Evolutionary conservation across 352 stramenopile species (phyloP).

Genomic region (Phytophthora palmivora): DNA sequence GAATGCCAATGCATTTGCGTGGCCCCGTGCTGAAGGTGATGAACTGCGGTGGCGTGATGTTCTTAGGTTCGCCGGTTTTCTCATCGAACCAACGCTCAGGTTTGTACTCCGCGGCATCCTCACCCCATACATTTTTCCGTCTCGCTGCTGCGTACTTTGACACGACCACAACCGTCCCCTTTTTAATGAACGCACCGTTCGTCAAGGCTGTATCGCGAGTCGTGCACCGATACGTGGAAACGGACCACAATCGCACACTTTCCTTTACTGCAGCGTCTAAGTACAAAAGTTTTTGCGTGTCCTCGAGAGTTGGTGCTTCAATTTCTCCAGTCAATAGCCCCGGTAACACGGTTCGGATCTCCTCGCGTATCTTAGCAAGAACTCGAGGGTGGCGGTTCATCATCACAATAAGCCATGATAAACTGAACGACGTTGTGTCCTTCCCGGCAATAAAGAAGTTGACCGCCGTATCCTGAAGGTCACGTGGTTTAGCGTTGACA

Average conservation of each 20-base stretch:
- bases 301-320: slow-evolving; percentile 40
- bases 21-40: slow-evolving; percentile 58
- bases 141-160: slow-evolving; percentile 54
- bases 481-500: slow-evolving; percentile 28
- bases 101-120: slow-evolving; percentile 44
- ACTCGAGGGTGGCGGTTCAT: slow-evolving; percentile 57
- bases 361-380: slow-evolving; percentile 43
- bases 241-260: slow-evolving; percentile 59
- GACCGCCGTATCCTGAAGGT: slow-evolving; percentile 64
- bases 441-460: slow-evolving; percentile 68
- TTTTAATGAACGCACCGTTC: slow-evolving; percentile 58
- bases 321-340: slow-evolving; percentile 34
- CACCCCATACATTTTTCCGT: slow-evolving; percentile 53
- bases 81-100: slow-evolving; percentile 63
- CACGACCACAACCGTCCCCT: slow-evolving; percentile 55
- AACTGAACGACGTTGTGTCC: slow-evolving; percentile 59
- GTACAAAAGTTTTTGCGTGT: slow-evolving; percentile 63
- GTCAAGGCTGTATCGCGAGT: slow-evolving; percentile 51
- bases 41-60: slow-evolving; percentile 49
- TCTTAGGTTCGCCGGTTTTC: slow-evolving; percentile 35
- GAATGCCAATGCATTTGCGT: slow-evolving; percentile 66
- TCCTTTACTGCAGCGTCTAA: slow-evolving; percentile 71
- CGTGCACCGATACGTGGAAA: slow-evolving; percentile 19
- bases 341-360: slow-evolving; percentile 40
- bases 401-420: slow-evolving; percentile 70